A percentile compares a stretch with the other conserved stretches of the same genome.
phyloP scores from a whole-genome alignment of 805 yeast species.

The Hanseniaspora lachancei region DNA sequence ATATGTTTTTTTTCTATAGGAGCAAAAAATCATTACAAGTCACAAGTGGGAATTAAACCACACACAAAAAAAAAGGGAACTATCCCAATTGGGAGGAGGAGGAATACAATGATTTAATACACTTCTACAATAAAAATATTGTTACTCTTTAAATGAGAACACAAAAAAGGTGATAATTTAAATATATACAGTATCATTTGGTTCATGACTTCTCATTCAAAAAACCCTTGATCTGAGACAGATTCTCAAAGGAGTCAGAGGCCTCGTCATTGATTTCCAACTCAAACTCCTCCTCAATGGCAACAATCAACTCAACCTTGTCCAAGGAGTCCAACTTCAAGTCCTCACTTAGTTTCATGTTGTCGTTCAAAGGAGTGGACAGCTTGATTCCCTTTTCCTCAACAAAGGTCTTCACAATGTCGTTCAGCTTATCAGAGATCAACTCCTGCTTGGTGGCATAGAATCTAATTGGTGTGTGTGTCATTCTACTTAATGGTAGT shows the following conservation, averaged over 20 bases:
- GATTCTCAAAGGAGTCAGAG: slow-evolving; percentile 11
- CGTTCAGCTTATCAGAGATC: neutral
- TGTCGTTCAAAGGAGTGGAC: neutral
- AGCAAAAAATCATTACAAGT: too few species aligned
- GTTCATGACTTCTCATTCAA: slow-evolving; percentile 8
- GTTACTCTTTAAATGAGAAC: too few species aligned
- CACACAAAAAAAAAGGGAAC: too few species aligned
- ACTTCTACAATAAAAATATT: too few species aligned
- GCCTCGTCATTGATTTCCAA: slow-evolving; percentile 13
- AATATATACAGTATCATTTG: too few species aligned
- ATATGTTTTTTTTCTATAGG: too few species aligned
- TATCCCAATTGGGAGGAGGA: too few species aligned
- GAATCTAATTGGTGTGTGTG: neutral
- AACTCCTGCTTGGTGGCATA: slow-evolving; percentile 4
- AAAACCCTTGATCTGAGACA: slow-evolving; percentile 7
- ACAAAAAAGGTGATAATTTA: neutral
- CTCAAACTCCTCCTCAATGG: slow-evolving; percentile 76
- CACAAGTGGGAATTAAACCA: too few species aligned
- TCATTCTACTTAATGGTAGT: neutral
- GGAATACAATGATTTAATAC: too few species aligned
- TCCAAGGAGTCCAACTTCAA: slow-evolving; percentile 60
- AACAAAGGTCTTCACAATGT: neutral
- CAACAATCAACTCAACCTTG: slow-evolving; percentile 89
- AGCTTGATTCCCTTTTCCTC: neutral
- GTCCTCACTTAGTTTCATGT: slow-evolving; percentile 9